These are phyloP conservation scores for Xylariaceae sp. DNA, from an alignment of 2,329 filamentous ascomycete genomes.

Conservation along the genomic window DNA sequence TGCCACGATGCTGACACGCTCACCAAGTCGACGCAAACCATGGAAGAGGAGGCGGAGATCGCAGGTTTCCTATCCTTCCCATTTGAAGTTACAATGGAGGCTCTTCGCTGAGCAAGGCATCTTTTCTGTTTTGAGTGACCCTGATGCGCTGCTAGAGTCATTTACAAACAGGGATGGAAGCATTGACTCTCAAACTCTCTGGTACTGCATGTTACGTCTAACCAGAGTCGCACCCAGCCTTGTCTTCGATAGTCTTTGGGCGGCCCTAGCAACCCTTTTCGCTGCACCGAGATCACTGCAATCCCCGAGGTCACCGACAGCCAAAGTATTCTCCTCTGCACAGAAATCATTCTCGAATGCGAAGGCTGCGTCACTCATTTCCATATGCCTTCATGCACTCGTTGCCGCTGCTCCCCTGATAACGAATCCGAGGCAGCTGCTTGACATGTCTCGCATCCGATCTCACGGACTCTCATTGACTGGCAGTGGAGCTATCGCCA, in stretches of 20 bases:
- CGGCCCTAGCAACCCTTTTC: constrained; percentile 55
- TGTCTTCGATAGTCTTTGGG: constrained; percentile 63
- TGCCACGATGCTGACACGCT: constrained; percentile 22
- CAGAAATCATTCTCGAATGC: constrained; percentile 37
- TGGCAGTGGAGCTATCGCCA: constrained; percentile 39
- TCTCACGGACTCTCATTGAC: constrained; percentile 49
- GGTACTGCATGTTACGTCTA: constrained; percentile 59
- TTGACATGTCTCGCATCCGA: constrained; percentile 58
- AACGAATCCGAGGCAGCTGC: constrained; percentile 42
- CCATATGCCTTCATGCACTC: constrained; percentile 60
- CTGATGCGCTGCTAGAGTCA: constrained; percentile 49
- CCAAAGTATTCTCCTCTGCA: constrained; percentile 31
- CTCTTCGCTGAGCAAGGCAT: constrained; percentile 60
- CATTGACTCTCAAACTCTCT: constrained; percentile 57
- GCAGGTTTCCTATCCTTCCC: constrained; percentile 21
- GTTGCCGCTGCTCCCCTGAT: constrained; percentile 53
- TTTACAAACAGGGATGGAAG: constrained; percentile 51
- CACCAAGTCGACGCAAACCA: constrained; percentile 22
- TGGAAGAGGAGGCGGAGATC: constrained; percentile 31
- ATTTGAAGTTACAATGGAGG: constrained; percentile 48
- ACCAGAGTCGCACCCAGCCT: constrained; percentile 52
- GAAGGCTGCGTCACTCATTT: constrained; percentile 50
- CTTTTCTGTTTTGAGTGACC: constrained; percentile 59
- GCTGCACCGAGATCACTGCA: constrained; percentile 45
- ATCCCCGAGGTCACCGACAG: constrained; percentile 33